Evolutionary conservation across 768 basidiomycete species (phyloP).

Genomic region (Tulasnella calospora): DNA sequence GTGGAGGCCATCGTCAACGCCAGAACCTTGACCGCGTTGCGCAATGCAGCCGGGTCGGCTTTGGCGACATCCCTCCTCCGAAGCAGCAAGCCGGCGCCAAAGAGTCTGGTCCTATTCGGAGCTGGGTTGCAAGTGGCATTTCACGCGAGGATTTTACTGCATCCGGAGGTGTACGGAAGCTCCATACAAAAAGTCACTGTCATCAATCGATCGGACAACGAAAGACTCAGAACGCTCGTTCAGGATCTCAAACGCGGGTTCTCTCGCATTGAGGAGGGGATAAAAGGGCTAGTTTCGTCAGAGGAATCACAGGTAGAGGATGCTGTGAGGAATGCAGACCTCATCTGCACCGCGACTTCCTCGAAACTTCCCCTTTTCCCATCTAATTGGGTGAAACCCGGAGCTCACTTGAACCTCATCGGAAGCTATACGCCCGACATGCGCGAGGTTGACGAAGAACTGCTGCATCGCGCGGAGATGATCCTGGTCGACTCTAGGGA

Average conservation of each 20-base stretch:
- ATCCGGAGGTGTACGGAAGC: conserved; percentile 27
- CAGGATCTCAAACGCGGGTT: conserved; percentile 34
- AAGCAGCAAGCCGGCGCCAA: conserved; percentile 24
- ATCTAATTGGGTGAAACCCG: conserved; percentile 3
- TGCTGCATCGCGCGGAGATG: conserved; percentile 52
- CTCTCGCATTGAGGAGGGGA: conserved; percentile 30
- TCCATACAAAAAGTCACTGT: conserved; percentile 52
- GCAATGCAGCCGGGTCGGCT: conserved; percentile 71
- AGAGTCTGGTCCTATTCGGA: conserved; percentile 59
- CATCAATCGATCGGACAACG: conserved; percentile 55
- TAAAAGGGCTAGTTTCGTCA: conserved; percentile 29
- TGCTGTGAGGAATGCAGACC: conserved; percentile 49
- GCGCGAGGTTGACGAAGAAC: conserved; percentile 62
- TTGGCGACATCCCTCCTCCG: conserved; percentile 33
- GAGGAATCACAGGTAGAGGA: conserved; percentile 12
- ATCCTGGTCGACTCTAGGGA: conserved; percentile 70
- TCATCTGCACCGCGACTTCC: conserved; percentile 73
- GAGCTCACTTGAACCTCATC: conserved; percentile 23
- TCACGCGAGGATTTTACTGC: conserved; percentile 61
- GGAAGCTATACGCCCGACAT: conserved; percentile 63
- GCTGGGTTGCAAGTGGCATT: conserved; percentile 65
- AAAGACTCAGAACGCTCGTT: conserved; percentile 44
- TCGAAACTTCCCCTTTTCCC: conserved; percentile 70
- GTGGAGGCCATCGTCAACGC: conserved; percentile 78
- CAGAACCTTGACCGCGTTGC: conserved; percentile 64